Conservation (phyloP, 176 grass and related monocot species). For the Sorghum bicolor region Sorghum_bicolor_NCBIv3 NC_012870.2:8024001-8024500, state of each 20-base stretch:
- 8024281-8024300: conserved; percentile 6
- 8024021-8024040: background rate
- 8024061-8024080: background rate
- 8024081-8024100: background rate
- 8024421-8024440: background rate
- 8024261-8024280: background rate
- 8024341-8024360: conserved; percentile 6
- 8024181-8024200: too few species aligned
- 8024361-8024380: conserved; percentile 1
- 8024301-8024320: conserved; percentile 22
- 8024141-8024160: too few species aligned
- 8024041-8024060: background rate
- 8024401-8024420: background rate
- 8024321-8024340: conserved; percentile 21
- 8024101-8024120: too few species aligned
- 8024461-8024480: conserved; percentile 1
- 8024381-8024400: background rate
- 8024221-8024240: background rate
- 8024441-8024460: background rate
- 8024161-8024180: too few species aligned
- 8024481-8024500: background rate
- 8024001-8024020: background rate
- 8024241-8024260: background rate
- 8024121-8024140: too few species aligned
- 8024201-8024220: too few species aligned